These are phyloP conservation scores for Malassezia arunalokei DNA, from an alignment of 1,284 basidiomycete genomes.

Conservation along the genomic window DNA sequence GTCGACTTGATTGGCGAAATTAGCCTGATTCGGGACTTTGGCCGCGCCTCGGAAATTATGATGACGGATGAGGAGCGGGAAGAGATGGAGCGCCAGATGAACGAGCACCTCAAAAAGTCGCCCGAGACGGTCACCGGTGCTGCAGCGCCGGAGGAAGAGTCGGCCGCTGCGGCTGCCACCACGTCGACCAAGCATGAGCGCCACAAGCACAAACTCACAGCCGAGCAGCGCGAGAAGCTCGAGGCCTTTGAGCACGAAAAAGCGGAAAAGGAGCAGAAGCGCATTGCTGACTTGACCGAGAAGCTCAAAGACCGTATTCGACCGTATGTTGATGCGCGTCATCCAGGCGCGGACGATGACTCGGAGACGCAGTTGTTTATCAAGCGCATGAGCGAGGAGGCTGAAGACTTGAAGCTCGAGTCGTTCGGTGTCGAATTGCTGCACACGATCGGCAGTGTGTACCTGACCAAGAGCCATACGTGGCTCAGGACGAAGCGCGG, in stretches of 20 bases:
- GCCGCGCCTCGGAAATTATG: constrained; percentile 47
- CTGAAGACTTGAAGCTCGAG: constrained; percentile 92
- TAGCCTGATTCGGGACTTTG: constrained; percentile 45
- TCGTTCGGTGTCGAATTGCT: constrained; percentile 89
- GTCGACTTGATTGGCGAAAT: constrained; percentile 46
- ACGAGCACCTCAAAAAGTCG: constrained; percentile 23
- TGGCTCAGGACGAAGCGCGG: constrained; percentile 60
- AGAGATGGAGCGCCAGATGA: constrained; percentile 65
- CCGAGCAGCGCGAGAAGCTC: constrained; percentile 56
- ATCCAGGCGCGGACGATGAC: constrained; percentile 74
- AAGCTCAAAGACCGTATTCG: constrained; percentile 45
- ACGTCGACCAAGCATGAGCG: constrained; percentile 49
- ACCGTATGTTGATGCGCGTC: constrained; percentile 54
- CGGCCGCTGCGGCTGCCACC: constrained; percentile 26
- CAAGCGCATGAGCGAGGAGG: constrained; percentile 67
- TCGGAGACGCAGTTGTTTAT: constrained; percentile 58
- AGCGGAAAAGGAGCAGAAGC: constrained; percentile 40
- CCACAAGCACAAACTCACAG: constrained; percentile 54
- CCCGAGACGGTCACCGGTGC: constrained; percentile 17
- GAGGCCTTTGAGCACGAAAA: constrained; percentile 45
- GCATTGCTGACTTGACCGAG: constrained; percentile 35
- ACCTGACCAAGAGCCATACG: constrained; percentile 81
- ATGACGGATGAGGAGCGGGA: constrained; percentile 79
- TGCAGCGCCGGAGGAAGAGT: background rate
- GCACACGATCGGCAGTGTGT: constrained; percentile 55